These are phyloP conservation scores for Geotrichum reessii DNA, from an alignment of 1,139 yeast species.

Conservation along the genomic window DNA sequence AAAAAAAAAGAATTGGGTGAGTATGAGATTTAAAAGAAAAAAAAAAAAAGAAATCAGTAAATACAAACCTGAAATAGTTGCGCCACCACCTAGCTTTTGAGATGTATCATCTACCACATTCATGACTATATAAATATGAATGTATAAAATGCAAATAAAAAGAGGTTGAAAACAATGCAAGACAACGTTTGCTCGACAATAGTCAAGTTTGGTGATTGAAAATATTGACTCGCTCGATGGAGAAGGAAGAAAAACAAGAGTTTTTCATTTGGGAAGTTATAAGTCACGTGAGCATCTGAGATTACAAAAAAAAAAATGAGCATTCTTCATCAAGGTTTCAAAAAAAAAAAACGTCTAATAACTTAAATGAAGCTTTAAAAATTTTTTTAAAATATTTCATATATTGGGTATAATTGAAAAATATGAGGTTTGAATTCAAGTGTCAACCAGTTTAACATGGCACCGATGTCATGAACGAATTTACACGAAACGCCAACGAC, in stretches of 20 bases:
- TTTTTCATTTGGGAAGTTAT: not conserved
- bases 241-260: not conserved
- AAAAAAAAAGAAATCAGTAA: slow-evolving; percentile 2
- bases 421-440: too few species aligned
- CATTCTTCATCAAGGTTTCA: too few species aligned
- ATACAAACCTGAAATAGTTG: slow-evolving; percentile 19
- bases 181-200: not conserved
- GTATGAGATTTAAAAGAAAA: slow-evolving; percentile 5
- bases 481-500: too few species aligned
- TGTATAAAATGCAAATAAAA: not conserved
- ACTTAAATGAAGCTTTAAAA: too few species aligned
- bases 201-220: not conserved
- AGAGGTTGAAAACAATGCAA: not conserved
- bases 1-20: not conserved
- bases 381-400: not conserved
- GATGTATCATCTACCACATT: slow-evolving; percentile 40
- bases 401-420: too few species aligned
- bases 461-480: too few species aligned
- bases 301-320: too few species aligned
- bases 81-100: slow-evolving; percentile 28
- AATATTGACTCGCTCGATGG: not conserved
- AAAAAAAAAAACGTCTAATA: too few species aligned
- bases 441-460: too few species aligned
- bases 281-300: not conserved
- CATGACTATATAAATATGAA: slow-evolving; percentile 27